phyloP scores from a whole-genome alignment of 2,329 filamentous ascomycete genomes.

The Didymella sp. region DNA sequence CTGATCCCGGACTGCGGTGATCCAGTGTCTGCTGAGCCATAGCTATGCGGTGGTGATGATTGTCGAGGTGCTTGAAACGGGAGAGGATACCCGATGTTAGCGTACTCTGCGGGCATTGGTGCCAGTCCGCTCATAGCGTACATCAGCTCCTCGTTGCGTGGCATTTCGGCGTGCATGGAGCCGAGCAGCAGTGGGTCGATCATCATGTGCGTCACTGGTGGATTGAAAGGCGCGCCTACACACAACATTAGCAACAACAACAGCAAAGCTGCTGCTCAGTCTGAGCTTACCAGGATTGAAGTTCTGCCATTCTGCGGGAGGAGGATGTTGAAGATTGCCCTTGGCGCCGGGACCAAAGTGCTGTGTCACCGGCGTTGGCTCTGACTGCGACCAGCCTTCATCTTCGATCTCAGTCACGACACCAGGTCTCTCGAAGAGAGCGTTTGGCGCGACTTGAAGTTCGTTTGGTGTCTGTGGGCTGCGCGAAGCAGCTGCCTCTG shows the following conservation, averaged over 20 bases:
- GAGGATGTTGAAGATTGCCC: conserved; percentile 31
- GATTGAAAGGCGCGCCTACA: conserved; percentile 37
- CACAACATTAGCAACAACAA: neutral
- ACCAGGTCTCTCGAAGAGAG: conserved; percentile 37
- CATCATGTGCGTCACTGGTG: conserved; percentile 47
- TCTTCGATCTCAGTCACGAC: conserved; percentile 47
- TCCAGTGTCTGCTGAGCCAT: conserved; percentile 46
- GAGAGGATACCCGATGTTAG: conserved; percentile 43
- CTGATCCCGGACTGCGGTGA: conserved; percentile 47
- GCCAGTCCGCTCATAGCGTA: conserved; percentile 49
- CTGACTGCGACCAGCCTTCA: conserved; percentile 47
- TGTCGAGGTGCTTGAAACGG: conserved; percentile 42
- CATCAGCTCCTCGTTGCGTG: conserved; percentile 45
- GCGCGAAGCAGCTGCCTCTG: conserved; percentile 37
- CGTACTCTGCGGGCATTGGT: conserved; percentile 41
- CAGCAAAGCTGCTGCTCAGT: neutral
- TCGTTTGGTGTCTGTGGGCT: conserved; percentile 40
- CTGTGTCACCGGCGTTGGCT: conserved; percentile 44
- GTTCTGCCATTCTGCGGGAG: conserved; percentile 41
- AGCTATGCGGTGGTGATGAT: conserved; percentile 45
- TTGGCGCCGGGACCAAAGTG: conserved; percentile 40
- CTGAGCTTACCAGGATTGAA: conserved; percentile 36
- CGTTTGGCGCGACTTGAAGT: conserved; percentile 31
- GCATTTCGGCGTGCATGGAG: conserved; percentile 46
- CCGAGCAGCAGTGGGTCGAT: conserved; percentile 47